Evolutionary conservation across 208 protist genomes (phyloP), one percentile per base, ranked within the genome.

Genomic region (Herpetomonas tarakana): DNA sequence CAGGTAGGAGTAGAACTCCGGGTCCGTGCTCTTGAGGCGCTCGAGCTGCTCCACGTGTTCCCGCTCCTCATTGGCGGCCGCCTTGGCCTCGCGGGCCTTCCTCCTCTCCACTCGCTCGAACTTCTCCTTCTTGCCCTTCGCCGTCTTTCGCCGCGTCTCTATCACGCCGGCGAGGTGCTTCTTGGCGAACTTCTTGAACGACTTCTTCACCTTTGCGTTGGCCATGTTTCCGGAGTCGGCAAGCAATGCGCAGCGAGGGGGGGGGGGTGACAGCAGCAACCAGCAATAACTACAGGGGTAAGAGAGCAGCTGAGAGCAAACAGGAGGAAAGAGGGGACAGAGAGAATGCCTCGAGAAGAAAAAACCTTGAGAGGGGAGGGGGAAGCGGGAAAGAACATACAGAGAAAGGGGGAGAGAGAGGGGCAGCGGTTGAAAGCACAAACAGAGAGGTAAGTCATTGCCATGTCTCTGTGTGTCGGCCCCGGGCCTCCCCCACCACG

Each of bases 121-220:
- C 71, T 91, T 94, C 62, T 96, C 87, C 74, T 94, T 92, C 71
- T 86, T 92, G 0, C 80, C 72, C 71, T 92, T 92, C 18, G 80
- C 81, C 16, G 81, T 85, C 74, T 96, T 93, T 27, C 88, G 84
- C 28, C 88, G 90, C 22, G 78, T 92, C 68, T 96, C 84, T 68
- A 96, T 96, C 45, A 92, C 84, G 31, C 71, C 74, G 18, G 90
- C 86, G 62, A 96, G 74, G 59, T 96, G 90, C 64, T 96, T 96
- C 80, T 91, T 92, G 50, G 90, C 86, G 65, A 86, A 96, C 74
- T 93, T 96, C 71, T 92, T 93, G 57, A 93, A 96, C 16, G 86
- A 93, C 68, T 96, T 96, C 77, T 93, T 96, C 53, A 88, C 86
- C 58, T 96, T 96, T 9, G 63, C 76, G 16, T 68, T 63, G 21